Base-by-base conservation (phyloP, 495 filamentous ascomycete genomes). In the Xylaria bambusicola region DNA sequence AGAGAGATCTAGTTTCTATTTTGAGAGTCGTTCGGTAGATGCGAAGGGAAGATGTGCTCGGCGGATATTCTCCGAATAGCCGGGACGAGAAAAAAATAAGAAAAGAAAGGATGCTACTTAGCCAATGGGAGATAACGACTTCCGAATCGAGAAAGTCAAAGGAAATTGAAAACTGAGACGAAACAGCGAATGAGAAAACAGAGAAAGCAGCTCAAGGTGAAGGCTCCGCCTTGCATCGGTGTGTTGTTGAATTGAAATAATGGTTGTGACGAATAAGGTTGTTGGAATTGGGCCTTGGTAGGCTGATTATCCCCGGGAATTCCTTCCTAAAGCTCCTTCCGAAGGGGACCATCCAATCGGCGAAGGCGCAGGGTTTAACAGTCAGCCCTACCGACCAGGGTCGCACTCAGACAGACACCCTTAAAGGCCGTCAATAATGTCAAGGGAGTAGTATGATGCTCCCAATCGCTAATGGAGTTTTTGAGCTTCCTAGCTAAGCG, bases 1-100 rank as follows among this genome's bases (percentile, higher is more conserved):
- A 15, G 12, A 15, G 2, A 33, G 20, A 21, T 54, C 51, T 54
- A 54, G 36, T 31, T 54, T 54, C 52, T 54, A 54, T 54, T 54
- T 54, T 36, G 24, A 54, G 52, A 13, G 52, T 15, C 6, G 36
- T 18, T 53, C 36, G 52, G 52, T 54, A 36, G 23, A 33, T 18
- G 35, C n/a, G n/a, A n/a, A n/a, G n/a, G 15, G 8, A 26, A 31
- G 18, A 41, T 23, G 50, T 31, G 21, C 35, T 29, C 27, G 47
- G 50, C 21, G 15, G 23, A 20, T 1, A 21, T 10, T 12, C 21
- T 27, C 33, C 15, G 17, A 27, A n/a, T 18, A 33, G 31, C n/a
- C 1, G 17, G 47, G 27, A 23, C 13, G 35, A 50, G 29, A 23
- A 50, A 9, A 2, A 17, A 54, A 18, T 7, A 54, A 2, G 27